Evolutionary conservation across 345 rosid species (phyloP).

Genomic region (Aquilaria malaccensis): DNA sequence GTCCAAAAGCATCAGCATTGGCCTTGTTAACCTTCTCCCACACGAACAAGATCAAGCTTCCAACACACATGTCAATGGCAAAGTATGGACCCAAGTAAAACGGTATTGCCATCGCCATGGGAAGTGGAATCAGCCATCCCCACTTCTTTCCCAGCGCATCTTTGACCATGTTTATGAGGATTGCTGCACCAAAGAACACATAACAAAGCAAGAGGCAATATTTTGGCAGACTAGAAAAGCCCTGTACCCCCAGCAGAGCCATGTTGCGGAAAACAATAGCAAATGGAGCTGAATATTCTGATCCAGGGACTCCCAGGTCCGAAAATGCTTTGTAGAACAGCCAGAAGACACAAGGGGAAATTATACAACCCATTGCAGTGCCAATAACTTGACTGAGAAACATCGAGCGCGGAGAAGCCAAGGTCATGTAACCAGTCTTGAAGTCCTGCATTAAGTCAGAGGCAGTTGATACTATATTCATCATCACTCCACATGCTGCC

Average conservation of each 20-base stretch:
- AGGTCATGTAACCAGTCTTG: constrained; percentile 83
- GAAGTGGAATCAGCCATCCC: constrained; percentile 54
- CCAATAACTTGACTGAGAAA: constrained; percentile 74
- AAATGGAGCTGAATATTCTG: constrained; percentile 58
- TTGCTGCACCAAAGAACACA: constrained; percentile 49
- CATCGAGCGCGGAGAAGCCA: constrained; percentile 74
- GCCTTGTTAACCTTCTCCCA: constrained; percentile 61
- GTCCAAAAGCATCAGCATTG: constrained; percentile 58
- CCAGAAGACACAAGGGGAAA: constrained; percentile 79
- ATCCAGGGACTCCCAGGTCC: constrained; percentile 43
- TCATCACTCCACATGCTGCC: constrained; percentile 88
- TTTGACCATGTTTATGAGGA: constrained; percentile 41
- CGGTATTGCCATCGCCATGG: constrained; percentile 92
- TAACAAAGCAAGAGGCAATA: constrained; percentile 60
- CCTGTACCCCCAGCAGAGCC: constrained; percentile 64
- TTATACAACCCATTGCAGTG: constrained; percentile 76
- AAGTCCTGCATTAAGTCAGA: constrained; percentile 83
- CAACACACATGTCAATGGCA: constrained; percentile 80
- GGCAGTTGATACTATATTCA: constrained; percentile 83
- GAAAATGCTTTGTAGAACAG: constrained; percentile 66
- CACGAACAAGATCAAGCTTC: constrained; percentile 60
- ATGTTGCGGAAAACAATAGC: constrained; percentile 51
- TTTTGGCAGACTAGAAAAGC: constrained; percentile 67
- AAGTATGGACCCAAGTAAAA: constrained; percentile 75
- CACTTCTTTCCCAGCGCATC: constrained; percentile 32